Percentiles rank a stretch among this genome's conserved stretches.
phyloP scores from a whole-genome alignment of 805 yeast genomes.

The Wickerhamomyces strasburgensis region DNA sequence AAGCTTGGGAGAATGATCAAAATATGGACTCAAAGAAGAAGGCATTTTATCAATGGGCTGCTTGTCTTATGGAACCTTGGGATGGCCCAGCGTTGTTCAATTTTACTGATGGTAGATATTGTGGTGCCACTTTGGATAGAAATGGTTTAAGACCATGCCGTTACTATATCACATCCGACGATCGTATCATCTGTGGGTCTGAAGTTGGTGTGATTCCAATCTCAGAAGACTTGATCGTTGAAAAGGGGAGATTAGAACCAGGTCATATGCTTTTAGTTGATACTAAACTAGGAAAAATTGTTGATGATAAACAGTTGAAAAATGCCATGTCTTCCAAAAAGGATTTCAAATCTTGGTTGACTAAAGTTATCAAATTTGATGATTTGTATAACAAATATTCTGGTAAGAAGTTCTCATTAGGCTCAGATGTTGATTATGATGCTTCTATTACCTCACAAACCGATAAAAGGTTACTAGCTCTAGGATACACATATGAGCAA shows the following conservation, averaged over 20 bases:
- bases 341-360: slow-evolving; percentile 92
- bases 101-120: slow-evolving; percentile 94
- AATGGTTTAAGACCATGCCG: slow-evolving; percentile 98
- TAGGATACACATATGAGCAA: slow-evolving; percentile 95
- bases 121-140: slow-evolving; percentile 97
- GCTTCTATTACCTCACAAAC: slow-evolving; percentile 44
- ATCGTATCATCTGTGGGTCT: slow-evolving; percentile 94
- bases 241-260: slow-evolving; percentile 92
- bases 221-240: slow-evolving; percentile 73
- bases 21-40: slow-evolving; percentile 85
- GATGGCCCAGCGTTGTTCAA: slow-evolving; percentile 98
- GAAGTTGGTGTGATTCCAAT: slow-evolving; percentile 96
- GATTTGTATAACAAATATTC: slow-evolving; percentile 61
- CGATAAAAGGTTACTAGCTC: slow-evolving; percentile 80
- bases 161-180: slow-evolving; percentile 91
- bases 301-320: slow-evolving; percentile 89
- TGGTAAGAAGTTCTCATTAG: slow-evolving; percentile 16
- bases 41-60: slow-evolving; percentile 99
- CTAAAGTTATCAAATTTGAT: slow-evolving; percentile 79
- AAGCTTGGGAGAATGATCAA: slow-evolving; percentile 91
- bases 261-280: slow-evolving; percentile 96
- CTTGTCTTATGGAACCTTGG: slow-evolving; percentile 99
- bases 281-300: slow-evolving; percentile 87
- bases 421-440: slow-evolving; percentile 23
- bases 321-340: slow-evolving; percentile 69